Evolutionary conservation across 2,329 filamentous ascomycete genomes (phyloP).

Genomic region (Byssoonygena ceratinophila): DNA sequence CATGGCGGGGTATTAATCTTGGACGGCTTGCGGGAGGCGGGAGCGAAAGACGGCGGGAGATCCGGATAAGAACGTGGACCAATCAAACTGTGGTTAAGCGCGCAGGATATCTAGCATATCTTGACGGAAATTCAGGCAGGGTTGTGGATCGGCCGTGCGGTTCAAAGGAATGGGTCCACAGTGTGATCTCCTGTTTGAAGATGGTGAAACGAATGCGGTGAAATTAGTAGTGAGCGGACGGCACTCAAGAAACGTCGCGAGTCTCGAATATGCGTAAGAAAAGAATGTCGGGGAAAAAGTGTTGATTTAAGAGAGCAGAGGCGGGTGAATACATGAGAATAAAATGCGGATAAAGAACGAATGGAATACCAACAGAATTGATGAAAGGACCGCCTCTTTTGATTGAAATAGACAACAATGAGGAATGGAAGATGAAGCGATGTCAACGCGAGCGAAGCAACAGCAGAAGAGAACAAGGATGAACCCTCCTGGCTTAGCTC

Average conservation of each 20-base stretch:
- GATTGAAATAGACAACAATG: not conserved
- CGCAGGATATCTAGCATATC: not conserved
- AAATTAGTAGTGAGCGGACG: not conserved
- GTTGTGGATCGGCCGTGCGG: not conserved
- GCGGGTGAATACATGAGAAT: constrained; percentile 9
- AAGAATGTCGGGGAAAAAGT: constrained; percentile 11
- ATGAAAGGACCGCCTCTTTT: constrained; percentile 1
- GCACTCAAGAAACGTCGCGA: constrained; percentile 7
- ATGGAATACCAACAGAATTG: constrained; percentile 1
- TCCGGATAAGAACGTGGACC: constrained; percentile 11
- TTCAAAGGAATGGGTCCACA: not conserved
- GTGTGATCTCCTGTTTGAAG: not conserved
- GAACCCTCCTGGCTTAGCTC: not conserved
- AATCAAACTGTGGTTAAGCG: constrained; percentile 1
- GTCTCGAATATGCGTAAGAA: constrained; percentile 9
- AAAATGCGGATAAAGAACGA: not conserved
- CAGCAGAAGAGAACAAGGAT: too few relatives aligned
- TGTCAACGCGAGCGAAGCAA: not conserved
- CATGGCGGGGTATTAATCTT: constrained; percentile 17
- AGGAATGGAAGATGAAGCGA: not conserved
- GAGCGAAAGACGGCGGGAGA: constrained; percentile 5
- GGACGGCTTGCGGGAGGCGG: constrained; percentile 19
- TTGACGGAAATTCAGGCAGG: not conserved
- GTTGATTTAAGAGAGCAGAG: constrained; percentile 1
- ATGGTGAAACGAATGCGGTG: constrained; percentile 4